A percentile compares a stretch with the other conserved stretches of the same genome.
Conservation (phyloP, 2,329 filamentous ascomycete species). For the Xylariales sp. region DNA sequence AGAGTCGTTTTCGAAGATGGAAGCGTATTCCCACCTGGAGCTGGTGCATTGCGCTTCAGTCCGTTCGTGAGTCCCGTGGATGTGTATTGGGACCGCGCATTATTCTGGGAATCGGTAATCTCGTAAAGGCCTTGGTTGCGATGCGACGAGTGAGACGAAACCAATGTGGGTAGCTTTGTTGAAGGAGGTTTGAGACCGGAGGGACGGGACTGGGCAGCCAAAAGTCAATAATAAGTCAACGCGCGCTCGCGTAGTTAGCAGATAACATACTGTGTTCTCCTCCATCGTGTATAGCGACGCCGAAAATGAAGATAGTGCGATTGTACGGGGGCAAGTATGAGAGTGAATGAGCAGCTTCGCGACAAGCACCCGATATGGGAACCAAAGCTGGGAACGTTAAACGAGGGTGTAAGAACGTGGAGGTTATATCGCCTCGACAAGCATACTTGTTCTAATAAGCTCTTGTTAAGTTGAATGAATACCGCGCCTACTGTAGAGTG, state of each 20-base stretch:
- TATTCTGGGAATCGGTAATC: conserved; percentile 70
- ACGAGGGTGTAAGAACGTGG: conserved; percentile 13
- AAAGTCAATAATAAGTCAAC: conserved; percentile 35
- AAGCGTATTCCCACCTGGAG: conserved; percentile 54
- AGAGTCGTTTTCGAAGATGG: conserved; percentile 28
- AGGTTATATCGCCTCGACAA: neutral
- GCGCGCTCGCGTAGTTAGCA: neutral
- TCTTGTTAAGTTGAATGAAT: neutral
- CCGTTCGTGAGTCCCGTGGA: conserved; percentile 52
- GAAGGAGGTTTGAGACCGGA: conserved; percentile 41
- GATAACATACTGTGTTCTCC: conserved; percentile 42
- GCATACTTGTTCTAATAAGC: neutral
- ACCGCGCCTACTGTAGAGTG: conserved; percentile 1
- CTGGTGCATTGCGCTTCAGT: conserved; percentile 64
- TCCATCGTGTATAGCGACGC: conserved; percentile 41
- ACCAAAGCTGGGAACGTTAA: conserved; percentile 21
- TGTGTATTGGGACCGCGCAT: conserved; percentile 61
- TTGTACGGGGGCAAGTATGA: conserved; percentile 24
- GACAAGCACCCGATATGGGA: conserved; percentile 23
- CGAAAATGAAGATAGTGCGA: conserved; percentile 16
- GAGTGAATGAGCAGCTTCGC: conserved; percentile 26
- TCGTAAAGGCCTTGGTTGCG: conserved; percentile 60
- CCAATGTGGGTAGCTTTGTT: conserved; percentile 42
- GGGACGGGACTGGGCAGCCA: conserved; percentile 34
- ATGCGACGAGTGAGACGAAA: conserved; percentile 39